Percentiles rank a stretch among this genome's conserved stretches.
phyloP scores from a whole-genome alignment of 139 green algal genomes.

The Micromonas pusilla region DNA sequence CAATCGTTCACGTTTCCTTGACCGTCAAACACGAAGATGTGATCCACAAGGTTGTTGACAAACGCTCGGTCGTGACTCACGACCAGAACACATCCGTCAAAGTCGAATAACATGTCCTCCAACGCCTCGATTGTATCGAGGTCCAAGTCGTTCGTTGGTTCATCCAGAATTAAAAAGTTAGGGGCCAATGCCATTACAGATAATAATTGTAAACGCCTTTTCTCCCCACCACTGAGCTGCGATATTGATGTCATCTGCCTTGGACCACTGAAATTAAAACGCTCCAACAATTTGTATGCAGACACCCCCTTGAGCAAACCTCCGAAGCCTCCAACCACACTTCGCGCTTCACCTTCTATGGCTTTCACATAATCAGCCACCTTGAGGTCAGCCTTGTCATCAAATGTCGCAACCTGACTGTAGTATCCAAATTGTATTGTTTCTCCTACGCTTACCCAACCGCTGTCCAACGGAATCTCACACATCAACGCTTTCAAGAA shows the following conservation, averaged over 20 bases:
- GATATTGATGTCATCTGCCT: neutral
- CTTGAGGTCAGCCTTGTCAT: neutral
- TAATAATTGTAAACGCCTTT: conserved; percentile 13
- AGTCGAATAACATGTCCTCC: conserved; percentile 22
- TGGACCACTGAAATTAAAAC: conserved; percentile 15
- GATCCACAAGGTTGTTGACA: conserved; percentile 22
- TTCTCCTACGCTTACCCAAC: conserved; percentile 9
- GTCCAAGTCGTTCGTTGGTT: conserved; percentile 35
- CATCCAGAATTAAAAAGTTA: conserved; percentile 31
- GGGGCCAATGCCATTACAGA: conserved; percentile 14
- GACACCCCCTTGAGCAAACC: neutral
- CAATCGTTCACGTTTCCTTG: conserved; percentile 14
- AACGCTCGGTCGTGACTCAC: conserved; percentile 32
- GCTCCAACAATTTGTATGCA: conserved; percentile 13
- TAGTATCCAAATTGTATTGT: conserved; percentile 27
- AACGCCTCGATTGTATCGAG: conserved; percentile 27
- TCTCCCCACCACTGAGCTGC: conserved; percentile 14
- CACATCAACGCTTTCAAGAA: conserved; percentile 6
- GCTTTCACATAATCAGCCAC: conserved; percentile 16
- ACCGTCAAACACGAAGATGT: conserved; percentile 30
- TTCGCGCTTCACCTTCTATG: conserved; percentile 3
- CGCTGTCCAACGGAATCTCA: conserved; percentile 19
- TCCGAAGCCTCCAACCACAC: neutral
- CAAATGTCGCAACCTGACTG: neutral
- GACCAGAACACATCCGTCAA: conserved; percentile 21